Base-by-base conservation (phyloP, 1,284 basidiomycete species). In the Ceratobasidium sp. region DNA sequence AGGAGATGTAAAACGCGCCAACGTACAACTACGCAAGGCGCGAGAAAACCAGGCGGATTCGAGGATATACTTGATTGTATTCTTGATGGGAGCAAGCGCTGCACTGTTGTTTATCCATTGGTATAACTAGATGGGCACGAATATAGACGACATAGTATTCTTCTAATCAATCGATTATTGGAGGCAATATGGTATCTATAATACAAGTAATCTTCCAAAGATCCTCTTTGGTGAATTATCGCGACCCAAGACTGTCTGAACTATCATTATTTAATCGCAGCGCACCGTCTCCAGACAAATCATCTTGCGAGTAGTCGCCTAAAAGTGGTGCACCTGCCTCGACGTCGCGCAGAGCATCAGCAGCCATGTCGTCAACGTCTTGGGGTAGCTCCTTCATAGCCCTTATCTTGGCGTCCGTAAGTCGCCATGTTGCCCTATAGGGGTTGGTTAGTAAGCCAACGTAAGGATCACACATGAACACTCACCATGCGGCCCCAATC, bases 41-140 rank as follows among this genome's bases (percentile, higher is more conserved):
- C 86, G 86, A 75, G 83, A 92, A 77, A 83, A 92, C 64, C 91
- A 89, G 64, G 87, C 91, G 74, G 92, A 94, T 75, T 87, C 92
- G 55, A 83, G 93, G 76, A 83, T 92, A 74, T 94, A 90, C 80
- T 85, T 97, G 69, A 81, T 95, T 38, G 80, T 94, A 50, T 96
- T 97, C 78, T 84, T 97, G 69, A 82, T 96, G 54, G 91, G 93
- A 27, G 92, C 93, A 13, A 93, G 91, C 75, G 78, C 94, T 69
- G 91, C 91, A 47, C 78, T 97, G 72, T 81, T 97, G 49, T 96
- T 96, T 82, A 80, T 96, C 73, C 94, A 96, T 77, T 86, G 88
- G 77, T 93, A 93, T 64, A 68, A 72, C 57, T 72, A 70, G 70
- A 67, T 32, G n/a, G 17, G 25, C 40, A 42, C 27, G 17, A 25